Evolutionary conservation across 805 yeast species (phyloP), one percentile per base, ranked within the genome.

Genomic region (Candida khao-thaluensis): DNA sequence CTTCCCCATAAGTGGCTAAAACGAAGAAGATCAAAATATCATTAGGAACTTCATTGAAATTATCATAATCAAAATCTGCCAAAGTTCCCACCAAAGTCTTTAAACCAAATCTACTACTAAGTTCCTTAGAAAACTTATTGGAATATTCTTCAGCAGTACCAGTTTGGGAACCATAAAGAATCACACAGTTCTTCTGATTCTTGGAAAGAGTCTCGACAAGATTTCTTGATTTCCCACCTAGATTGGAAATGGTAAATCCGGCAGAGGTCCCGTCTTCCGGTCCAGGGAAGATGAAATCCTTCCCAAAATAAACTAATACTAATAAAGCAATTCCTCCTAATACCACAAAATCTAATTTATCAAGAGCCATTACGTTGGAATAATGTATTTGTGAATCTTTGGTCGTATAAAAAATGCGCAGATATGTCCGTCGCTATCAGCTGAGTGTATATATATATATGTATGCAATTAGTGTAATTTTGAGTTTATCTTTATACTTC

Each of bases 81-180:
- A 89, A 73, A 62, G 91, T 98, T 7, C 83, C 93, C 42, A 83
- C 79, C 83, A 93, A 79, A 2, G 91, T 79, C 47, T 81, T 79
- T 50, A 93, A 72, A 31, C 90, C 87, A 57, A 84, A 90, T 59
- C 83, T 77, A 18, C 95, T 71, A 51, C 81, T 79, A 53, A 91
- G 79, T 59, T 93, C 99, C 57, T 90, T 89, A 34, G 95, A 80
- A 51, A 89, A 81, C 58, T 91, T 86, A 51, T 83, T 77, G 14
- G 97, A 95, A 54, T 89, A 91, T 57, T 93, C 99, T 66, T 93
- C 99, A 30, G 98, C 96, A 12, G 99, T 93, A 48, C 99, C 99
- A 4, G 99, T 93, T 66, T 93, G 99, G 10, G 98, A 90, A 12
- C 96, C 98, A 59, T 76, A 93, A 44, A 93, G 75, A 3, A 93